These are phyloP conservation scores for Hyphopichia fennica DNA, from an alignment of 1,139 yeast species.

Conservation along the genomic window DNA sequence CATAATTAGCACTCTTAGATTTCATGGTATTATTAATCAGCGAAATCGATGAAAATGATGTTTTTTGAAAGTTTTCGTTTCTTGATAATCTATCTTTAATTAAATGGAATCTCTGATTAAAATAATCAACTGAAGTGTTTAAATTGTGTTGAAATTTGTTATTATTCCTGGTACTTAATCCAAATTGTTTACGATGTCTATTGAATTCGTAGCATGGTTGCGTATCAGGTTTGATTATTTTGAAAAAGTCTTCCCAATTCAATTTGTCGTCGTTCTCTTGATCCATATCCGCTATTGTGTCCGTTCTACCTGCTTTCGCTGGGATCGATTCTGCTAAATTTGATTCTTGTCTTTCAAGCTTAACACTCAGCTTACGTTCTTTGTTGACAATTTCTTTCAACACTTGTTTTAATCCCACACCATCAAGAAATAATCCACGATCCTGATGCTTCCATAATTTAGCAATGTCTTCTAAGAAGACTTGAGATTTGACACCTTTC, in stretches of 20 bases:
- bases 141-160: constrained; percentile 19
- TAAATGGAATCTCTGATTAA: constrained; percentile 52
- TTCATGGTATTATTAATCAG: constrained; percentile 29
- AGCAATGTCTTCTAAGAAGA: constrained; percentile 77
- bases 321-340: constrained; percentile 6
- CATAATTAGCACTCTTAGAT: constrained; percentile 33
- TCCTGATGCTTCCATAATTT: constrained; percentile 86
- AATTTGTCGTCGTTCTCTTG: constrained; percentile 25
- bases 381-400: constrained; percentile 50
- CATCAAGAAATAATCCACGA: constrained; percentile 81
- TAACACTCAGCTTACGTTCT: constrained; percentile 9
- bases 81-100: constrained; percentile 70
- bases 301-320: constrained; percentile 25
- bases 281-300: constrained; percentile 29
- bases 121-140: constrained; percentile 25
- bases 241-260: constrained; percentile 74
- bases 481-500: constrained; percentile 68
- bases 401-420: constrained; percentile 63
- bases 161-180: constrained; percentile 18
- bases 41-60: constrained; percentile 41
- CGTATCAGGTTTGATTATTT: constrained; percentile 59
- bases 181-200: constrained; percentile 63
- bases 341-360: constrained; percentile 7
- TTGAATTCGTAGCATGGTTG: constrained; percentile 73
- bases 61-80: constrained; percentile 68